These are phyloP conservation scores for Tylopilus felleus DNA, from an alignment of 768 basidiomycete species.

Conservation along the genomic window DNA sequence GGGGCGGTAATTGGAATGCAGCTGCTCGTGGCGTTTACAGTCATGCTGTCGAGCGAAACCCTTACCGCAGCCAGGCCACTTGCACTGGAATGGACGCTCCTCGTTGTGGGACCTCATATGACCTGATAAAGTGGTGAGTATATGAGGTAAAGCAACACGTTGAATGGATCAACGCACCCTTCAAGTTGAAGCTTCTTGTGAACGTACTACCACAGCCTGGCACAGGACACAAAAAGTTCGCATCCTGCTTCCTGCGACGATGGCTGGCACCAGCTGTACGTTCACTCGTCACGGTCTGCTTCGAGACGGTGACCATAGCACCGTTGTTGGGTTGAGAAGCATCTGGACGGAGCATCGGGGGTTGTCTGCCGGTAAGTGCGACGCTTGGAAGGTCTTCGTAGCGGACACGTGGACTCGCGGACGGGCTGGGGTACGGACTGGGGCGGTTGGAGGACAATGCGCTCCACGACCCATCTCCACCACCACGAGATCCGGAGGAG, in stretches of 20 bases:
- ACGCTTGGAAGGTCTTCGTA: slow-evolving; percentile 48
- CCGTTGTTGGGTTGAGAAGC: slow-evolving; percentile 1
- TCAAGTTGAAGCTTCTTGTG: slow-evolving; percentile 90
- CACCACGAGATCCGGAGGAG: slow-evolving; percentile 38
- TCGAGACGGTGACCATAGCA: slow-evolving; percentile 39
- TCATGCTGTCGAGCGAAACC: slow-evolving; percentile 94
- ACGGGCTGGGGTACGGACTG: slow-evolving; percentile 67
- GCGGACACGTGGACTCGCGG: slow-evolving; percentile 55
- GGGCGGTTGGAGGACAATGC: slow-evolving; percentile 39
- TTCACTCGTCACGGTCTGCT: slow-evolving; percentile 87
- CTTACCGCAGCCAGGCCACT: slow-evolving; percentile 92
- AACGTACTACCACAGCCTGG: slow-evolving; percentile 85
- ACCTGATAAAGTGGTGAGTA: slow-evolving; percentile 41
- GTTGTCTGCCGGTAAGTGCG: slow-evolving; percentile 21
- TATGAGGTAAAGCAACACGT: slow-evolving; percentile 9
- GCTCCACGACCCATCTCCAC: slow-evolving; percentile 32
- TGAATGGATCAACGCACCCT: slow-evolving; percentile 49
- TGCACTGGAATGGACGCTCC: slow-evolving; percentile 92
- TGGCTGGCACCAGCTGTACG: slow-evolving; percentile 86
- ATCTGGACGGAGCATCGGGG: slow-evolving; percentile 26
- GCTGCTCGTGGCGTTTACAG: slow-evolving; percentile 93
- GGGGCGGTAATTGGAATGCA: slow-evolving; percentile 90
- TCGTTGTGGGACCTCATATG: slow-evolving; percentile 94
- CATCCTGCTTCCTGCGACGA: slow-evolving; percentile 82
- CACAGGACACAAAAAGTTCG: slow-evolving; percentile 79